A percentile compares a stretch with the other conserved stretches of the same genome.
These are phyloP conservation scores for Pleurotus citrinopileatus DNA, from an alignment of 768 basidiomycete species.

Conservation along the genomic window DNA sequence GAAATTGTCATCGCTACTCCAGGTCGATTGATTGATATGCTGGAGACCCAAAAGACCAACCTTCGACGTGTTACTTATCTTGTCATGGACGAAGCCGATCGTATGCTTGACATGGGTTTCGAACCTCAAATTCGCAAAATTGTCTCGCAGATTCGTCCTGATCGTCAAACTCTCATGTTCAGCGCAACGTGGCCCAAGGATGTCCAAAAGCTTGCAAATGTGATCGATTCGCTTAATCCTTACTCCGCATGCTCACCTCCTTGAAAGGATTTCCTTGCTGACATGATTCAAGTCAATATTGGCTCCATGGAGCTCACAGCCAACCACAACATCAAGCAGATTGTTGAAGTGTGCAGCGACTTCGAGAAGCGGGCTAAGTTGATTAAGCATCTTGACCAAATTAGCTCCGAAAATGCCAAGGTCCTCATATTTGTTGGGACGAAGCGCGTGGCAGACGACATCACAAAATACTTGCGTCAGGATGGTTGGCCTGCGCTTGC, in stretches of 20 bases:
- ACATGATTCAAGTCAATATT: slow-evolving; percentile 98
- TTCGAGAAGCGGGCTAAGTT: slow-evolving; percentile 96
- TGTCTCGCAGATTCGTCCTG: slow-evolving; percentile 94
- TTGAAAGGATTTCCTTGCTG: slow-evolving; percentile 84
- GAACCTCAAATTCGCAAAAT: slow-evolving; percentile 99
- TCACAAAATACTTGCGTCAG: slow-evolving; percentile 95
- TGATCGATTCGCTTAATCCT: slow-evolving; percentile 26
- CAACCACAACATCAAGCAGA: slow-evolving; percentile 96
- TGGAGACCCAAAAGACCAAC: slow-evolving; percentile 95
- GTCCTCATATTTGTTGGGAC: slow-evolving; percentile 98
- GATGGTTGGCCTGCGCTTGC: slow-evolving; percentile 99
- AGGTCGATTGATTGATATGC: slow-evolving; percentile 98
- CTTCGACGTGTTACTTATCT: slow-evolving; percentile 94
- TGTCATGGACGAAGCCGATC: slow-evolving; percentile 99
- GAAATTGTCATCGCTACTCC: slow-evolving; percentile 99
- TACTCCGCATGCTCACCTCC: background rate
- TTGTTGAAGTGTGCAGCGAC: slow-evolving; percentile 95
- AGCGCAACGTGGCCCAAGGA: slow-evolving; percentile 99
- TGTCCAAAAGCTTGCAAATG: slow-evolving; percentile 94
- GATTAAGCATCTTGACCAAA: slow-evolving; percentile 95
- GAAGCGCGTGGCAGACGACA: slow-evolving; percentile 96
- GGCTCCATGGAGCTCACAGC: slow-evolving; percentile 98
- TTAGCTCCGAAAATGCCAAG: slow-evolving; percentile 95
- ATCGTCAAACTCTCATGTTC: slow-evolving; percentile 99
- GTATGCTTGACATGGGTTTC: slow-evolving; percentile 99